Conservation (phyloP, 192 early-diverging fungal genomes). For the Entomortierella lignicola region DNA sequence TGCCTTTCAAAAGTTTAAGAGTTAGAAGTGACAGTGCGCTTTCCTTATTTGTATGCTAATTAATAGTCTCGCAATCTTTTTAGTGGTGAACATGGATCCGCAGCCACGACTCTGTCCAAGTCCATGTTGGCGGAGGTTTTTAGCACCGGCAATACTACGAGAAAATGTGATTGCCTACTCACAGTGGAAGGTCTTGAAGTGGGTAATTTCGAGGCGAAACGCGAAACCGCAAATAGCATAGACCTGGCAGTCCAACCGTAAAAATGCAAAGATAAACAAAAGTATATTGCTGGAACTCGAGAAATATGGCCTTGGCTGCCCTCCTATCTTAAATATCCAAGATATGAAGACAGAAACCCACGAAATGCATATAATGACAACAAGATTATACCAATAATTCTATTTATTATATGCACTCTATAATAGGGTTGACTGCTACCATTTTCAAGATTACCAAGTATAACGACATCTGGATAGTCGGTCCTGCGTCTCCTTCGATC, state of each 20-base stretch:
- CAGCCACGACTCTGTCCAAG: constrained; percentile 14
- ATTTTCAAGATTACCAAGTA: background rate
- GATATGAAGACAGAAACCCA: too few species aligned
- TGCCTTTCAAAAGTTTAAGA: too few species aligned
- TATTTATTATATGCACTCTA: too few species aligned
- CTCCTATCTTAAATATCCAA: background rate
- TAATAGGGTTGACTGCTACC: too few species aligned
- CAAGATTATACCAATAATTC: too few species aligned
- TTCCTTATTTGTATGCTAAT: too few species aligned
- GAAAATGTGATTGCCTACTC: constrained; percentile 31
- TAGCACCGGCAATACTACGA: constrained; percentile 9
- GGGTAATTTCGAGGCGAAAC: constrained; percentile 29
- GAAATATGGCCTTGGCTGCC: background rate
- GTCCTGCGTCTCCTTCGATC: background rate
- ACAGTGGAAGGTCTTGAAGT: constrained; percentile 26
- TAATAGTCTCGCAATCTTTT: too few species aligned
- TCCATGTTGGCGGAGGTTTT: constrained; percentile 17
- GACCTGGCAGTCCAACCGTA: too few species aligned
- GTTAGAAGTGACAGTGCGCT: too few species aligned
- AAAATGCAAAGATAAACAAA: background rate
- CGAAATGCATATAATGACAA: background rate
- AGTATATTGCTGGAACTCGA: background rate
- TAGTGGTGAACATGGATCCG: constrained; percentile 28
- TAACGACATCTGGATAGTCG: background rate
- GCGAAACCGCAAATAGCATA: too few species aligned